Conservation (phyloP, 2,329 filamentous ascomycete genomes). For the Herpotrichia juniperi region DNA sequence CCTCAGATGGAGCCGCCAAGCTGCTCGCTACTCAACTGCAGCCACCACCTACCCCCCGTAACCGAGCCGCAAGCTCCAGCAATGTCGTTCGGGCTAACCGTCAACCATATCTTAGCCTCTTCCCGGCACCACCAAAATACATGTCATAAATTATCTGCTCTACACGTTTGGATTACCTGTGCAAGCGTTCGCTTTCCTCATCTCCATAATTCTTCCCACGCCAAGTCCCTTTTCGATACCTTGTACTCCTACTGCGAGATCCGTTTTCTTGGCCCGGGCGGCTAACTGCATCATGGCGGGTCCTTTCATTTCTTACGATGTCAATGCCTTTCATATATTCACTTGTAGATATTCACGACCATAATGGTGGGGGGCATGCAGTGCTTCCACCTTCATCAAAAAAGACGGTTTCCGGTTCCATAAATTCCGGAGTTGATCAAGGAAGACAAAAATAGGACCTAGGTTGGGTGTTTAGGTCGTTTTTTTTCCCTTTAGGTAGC, state of each 20-base stretch:
- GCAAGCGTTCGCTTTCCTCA: neutral
- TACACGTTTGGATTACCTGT: neutral
- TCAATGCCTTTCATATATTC: slow-evolving; percentile 14
- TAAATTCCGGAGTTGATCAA: neutral
- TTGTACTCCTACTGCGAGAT: slow-evolving; percentile 11
- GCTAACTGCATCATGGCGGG: slow-evolving; percentile 7
- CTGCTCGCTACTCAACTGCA: slow-evolving; percentile 24
- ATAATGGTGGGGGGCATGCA: slow-evolving; percentile 5
- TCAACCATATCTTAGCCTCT: slow-evolving; percentile 38
- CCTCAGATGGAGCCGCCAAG: slow-evolving; percentile 42
- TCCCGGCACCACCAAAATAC: slow-evolving; percentile 38
- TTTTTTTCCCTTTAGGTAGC: neutral
- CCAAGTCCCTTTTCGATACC: slow-evolving; percentile 4
- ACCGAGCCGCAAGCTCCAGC: slow-evolving; percentile 35
- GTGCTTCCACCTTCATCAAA: neutral
- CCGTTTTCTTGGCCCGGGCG: slow-evolving; percentile 6
- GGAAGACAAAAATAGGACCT: slow-evolving; percentile 10
- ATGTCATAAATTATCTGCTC: slow-evolving; percentile 14
- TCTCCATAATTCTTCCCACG: neutral
- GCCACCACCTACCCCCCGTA: slow-evolving; percentile 20
- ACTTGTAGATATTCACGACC: slow-evolving; percentile 21
- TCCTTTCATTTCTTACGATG: slow-evolving; percentile 17
- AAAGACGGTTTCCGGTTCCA: neutral
- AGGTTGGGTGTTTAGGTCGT: slow-evolving; percentile 2
- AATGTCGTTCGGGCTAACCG: slow-evolving; percentile 20